These are phyloP conservation scores for Arthrobotrys musiformis DNA, from an alignment of 2,329 filamentous ascomycete species.

Conservation along the genomic window DNA sequence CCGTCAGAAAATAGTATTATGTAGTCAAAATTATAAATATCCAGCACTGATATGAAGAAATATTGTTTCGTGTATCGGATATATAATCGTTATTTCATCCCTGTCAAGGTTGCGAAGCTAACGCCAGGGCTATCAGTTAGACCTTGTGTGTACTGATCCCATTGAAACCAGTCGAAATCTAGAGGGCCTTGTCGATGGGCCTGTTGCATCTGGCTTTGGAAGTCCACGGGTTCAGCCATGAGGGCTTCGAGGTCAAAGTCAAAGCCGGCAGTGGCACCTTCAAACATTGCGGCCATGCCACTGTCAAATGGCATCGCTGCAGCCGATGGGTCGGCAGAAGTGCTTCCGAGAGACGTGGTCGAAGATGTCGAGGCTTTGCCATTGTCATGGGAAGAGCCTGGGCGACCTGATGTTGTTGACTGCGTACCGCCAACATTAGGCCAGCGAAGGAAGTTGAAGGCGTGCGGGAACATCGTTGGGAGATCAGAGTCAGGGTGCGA, in stretches of 20 bases:
- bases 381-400: constrained; percentile 44
- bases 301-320: constrained; percentile 25
- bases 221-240: constrained; percentile 58
- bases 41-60: neutral
- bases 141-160: constrained; percentile 56
- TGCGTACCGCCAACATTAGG: constrained; percentile 38
- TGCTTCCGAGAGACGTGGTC: constrained; percentile 2
- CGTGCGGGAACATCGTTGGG: constrained; percentile 46
- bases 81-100: constrained; percentile 11
- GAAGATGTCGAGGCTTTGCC: constrained; percentile 8
- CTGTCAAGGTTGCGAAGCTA: constrained; percentile 38
- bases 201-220: constrained; percentile 59
- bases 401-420: constrained; percentile 16
- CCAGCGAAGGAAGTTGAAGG: constrained; percentile 54
- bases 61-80: neutral
- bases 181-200: constrained; percentile 58
- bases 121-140: constrained; percentile 47
- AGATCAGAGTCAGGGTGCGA: constrained; percentile 21
- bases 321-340: constrained; percentile 14
- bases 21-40: neutral
- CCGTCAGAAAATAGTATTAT: constrained; percentile 15
- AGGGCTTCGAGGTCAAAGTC: constrained; percentile 58
- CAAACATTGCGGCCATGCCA: constrained; percentile 33
- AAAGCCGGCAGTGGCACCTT: constrained; percentile 48
- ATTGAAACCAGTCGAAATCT: constrained; percentile 60